A percentile compares a stretch with the other conserved stretches of the same genome.
Conservation (phyloP, 495 filamentous ascomycete species). For the Podospora pseudocomata region DNA sequence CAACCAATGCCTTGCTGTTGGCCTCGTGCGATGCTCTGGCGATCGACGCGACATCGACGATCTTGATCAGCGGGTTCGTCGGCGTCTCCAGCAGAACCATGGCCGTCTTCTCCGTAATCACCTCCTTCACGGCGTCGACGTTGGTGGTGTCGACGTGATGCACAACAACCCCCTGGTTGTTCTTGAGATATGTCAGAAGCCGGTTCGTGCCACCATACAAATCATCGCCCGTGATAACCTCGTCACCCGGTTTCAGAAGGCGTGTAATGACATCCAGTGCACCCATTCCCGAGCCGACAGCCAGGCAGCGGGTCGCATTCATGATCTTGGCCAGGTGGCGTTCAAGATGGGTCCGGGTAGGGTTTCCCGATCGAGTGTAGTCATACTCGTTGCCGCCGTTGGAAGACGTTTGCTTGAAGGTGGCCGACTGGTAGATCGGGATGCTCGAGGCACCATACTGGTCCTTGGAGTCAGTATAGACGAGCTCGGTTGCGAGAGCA, state of each 20-base stretch:
- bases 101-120: conserved; percentile 72
- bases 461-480: conserved; percentile 91
- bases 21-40: conserved; percentile 68
- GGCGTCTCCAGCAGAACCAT: conserved; percentile 97
- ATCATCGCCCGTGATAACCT: conserved; percentile 95
- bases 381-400: conserved; percentile 85
- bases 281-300: conserved; percentile 94
- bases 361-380: conserved; percentile 96
- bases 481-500: conserved; percentile 90
- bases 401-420: conserved; percentile 88
- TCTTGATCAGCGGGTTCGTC: conserved; percentile 97
- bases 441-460: conserved; percentile 94
- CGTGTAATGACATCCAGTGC: conserved; percentile 97
- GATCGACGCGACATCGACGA: conserved; percentile 83
- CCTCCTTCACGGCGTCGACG: conserved; percentile 60
- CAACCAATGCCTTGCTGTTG: conserved; percentile 77
- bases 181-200: conserved; percentile 83
- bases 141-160: conserved; percentile 94
- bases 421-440: conserved; percentile 97
- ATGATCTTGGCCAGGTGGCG: conserved; percentile 98
- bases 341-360: conserved; percentile 92
- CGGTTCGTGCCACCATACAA: conserved; percentile 95
- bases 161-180: conserved; percentile 82
- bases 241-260: conserved; percentile 86
- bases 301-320: conserved; percentile 84